Percentiles rank a stretch among this genome's conserved stretches.
These are phyloP conservation scores for Aureobasidium sp. DNA, from an alignment of 2,329 filamentous ascomycete genomes.

Conservation along the genomic window DNA sequence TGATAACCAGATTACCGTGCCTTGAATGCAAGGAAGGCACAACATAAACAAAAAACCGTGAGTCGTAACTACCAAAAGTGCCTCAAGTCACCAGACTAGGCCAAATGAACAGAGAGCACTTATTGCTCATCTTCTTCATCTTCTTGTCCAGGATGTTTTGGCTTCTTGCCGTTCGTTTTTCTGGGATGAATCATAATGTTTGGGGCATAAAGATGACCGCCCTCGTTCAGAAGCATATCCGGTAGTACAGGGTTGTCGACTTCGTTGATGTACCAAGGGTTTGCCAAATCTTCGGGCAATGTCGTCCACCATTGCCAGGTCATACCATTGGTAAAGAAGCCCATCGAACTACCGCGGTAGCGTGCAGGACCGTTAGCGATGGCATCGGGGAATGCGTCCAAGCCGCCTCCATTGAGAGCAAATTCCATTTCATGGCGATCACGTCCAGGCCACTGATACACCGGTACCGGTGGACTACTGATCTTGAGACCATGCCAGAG, in stretches of 20 bases:
- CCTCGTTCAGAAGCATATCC: constrained; percentile 23
- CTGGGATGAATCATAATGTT: constrained; percentile 33
- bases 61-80: not conserved
- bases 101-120: not conserved
- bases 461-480: constrained; percentile 31
- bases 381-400: constrained; percentile 15
- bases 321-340: constrained; percentile 17
- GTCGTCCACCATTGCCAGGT: constrained; percentile 28
- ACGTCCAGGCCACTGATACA: constrained; percentile 24
- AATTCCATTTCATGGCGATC: constrained; percentile 19
- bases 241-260: constrained; percentile 20
- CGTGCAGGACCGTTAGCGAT: constrained; percentile 15
- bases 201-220: constrained; percentile 29
- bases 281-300: constrained; percentile 27
- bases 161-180: constrained; percentile 23
- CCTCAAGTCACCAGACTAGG: not conserved
- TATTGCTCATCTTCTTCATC: not conserved
- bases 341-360: constrained; percentile 26
- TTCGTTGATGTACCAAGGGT: constrained; percentile 27
- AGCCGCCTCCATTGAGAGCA: constrained; percentile 27
- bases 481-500: constrained; percentile 35
- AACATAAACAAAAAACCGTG: not conserved
- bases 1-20: not conserved
- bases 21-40: not conserved
- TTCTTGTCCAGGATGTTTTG: not conserved